These are phyloP conservation scores for Plasmodium chabaudi DNA, from an alignment of 169 alveolate species.

Conservation along the genomic window DNA sequence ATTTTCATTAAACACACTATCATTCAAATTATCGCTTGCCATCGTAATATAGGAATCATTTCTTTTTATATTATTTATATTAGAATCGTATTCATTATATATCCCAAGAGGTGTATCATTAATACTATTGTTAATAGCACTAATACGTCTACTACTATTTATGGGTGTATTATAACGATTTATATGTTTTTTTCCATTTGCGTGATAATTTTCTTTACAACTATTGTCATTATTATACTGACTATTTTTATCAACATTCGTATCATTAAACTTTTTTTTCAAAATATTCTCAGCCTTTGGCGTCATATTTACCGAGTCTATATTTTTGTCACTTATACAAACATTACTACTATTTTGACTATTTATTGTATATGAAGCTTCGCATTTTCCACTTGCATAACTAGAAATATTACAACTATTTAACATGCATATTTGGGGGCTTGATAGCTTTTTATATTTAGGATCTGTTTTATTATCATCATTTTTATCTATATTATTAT, in stretches of 20 bases:
- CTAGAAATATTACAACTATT: conserved; percentile 15
- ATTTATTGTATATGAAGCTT: conserved; percentile 32
- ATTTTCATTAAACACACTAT: conserved; percentile 1
- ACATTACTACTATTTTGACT: conserved; percentile 6
- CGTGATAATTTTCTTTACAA: neutral
- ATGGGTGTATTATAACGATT: neutral
- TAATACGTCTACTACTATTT: conserved; percentile 3
- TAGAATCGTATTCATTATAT: conserved; percentile 17
- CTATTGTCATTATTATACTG: conserved; percentile 1
- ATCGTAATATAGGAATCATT: conserved; percentile 45
- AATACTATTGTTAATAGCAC: neutral
- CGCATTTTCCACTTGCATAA: conserved; percentile 13
- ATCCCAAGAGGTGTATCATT: neutral
- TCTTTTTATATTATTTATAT: conserved; percentile 46
- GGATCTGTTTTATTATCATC: neutral
- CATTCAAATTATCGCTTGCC: conserved; percentile 11
- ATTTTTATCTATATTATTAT: conserved; percentile 6
- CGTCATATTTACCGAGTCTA: too few species aligned
- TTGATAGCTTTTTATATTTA: neutral
- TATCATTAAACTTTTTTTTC: neutral
- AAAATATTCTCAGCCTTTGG: too few species aligned
- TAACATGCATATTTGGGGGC: neutral
- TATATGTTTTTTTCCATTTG: neutral
- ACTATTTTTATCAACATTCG: neutral
- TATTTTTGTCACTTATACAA: neutral